Conservation (phyloP, 371 early-diverging fungal genomes). For the Ordospora colligata region DNA sequence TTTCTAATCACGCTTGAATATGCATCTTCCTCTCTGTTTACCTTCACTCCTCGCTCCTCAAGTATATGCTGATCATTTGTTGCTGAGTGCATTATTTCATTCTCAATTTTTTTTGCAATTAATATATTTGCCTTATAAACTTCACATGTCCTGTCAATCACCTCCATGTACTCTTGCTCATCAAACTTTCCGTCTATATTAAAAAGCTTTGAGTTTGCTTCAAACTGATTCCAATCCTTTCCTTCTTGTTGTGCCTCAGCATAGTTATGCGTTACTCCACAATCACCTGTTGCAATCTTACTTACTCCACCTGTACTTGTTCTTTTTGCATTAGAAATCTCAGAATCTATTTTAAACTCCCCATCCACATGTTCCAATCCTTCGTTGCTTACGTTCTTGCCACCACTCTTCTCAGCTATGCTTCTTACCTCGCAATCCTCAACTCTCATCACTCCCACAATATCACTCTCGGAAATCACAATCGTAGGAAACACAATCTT, state of each 20-base stretch:
- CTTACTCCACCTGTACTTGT: neutral
- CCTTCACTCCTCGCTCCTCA: constrained; percentile 74
- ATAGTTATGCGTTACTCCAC: neutral
- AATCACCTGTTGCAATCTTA: neutral
- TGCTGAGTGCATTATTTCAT: constrained; percentile 70
- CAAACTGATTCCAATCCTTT: constrained; percentile 87
- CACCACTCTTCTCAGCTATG: neutral
- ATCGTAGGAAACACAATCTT: constrained; percentile 5
- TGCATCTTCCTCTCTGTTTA: constrained; percentile 64
- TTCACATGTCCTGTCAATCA: constrained; percentile 71
- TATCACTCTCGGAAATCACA: neutral
- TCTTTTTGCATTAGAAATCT: neutral
- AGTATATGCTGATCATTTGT: constrained; percentile 72
- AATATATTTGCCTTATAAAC: constrained; percentile 75
- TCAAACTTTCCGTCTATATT: constrained; percentile 84
- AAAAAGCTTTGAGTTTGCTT: constrained; percentile 80
- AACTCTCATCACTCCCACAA: neutral
- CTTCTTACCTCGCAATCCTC: neutral
- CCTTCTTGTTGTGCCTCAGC: neutral
- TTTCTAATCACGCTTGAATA: constrained; percentile 10
- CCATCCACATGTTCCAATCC: neutral
- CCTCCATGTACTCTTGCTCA: constrained; percentile 85
- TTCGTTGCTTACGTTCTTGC: neutral
- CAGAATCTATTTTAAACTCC: neutral
- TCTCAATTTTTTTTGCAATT: constrained; percentile 74